Conservation (phyloP, 495 filamentous ascomycete genomes). For the Hypoxylon lienhwacheense region DNA sequence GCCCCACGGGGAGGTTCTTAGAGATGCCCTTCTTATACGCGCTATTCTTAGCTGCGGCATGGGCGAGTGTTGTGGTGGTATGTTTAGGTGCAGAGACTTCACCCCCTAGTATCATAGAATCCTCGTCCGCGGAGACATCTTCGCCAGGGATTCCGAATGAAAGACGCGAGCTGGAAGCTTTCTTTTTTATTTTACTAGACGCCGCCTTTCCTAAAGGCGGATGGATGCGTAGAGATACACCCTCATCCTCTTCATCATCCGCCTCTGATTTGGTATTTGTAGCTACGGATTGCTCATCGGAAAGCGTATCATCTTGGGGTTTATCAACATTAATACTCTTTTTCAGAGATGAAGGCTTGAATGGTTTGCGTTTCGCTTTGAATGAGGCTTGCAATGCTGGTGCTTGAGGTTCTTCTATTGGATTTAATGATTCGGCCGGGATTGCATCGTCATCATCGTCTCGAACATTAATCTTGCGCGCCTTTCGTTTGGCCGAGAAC, state of each 20-base stretch:
- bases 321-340: slow-evolving; percentile 53
- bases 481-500: slow-evolving; percentile 69
- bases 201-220: slow-evolving; percentile 42
- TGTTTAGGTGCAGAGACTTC: slow-evolving; percentile 71
- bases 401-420: slow-evolving; percentile 39
- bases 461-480: slow-evolving; percentile 70
- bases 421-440: slow-evolving; percentile 29
- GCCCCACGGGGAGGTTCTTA: slow-evolving; percentile 49
- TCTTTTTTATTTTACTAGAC: slow-evolving; percentile 58
- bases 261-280: slow-evolving; percentile 37
- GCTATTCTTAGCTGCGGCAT: slow-evolving; percentile 72
- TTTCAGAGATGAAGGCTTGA: slow-evolving; percentile 54
- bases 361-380: slow-evolving; percentile 50
- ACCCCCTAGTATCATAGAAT: slow-evolving; percentile 47
- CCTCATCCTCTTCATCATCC: slow-evolving; percentile 46
- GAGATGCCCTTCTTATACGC: slow-evolving; percentile 53
- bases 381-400: slow-evolving; percentile 42
- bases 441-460: slow-evolving; percentile 60
- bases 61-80: slow-evolving; percentile 60
- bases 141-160: slow-evolving; percentile 73
- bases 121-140: slow-evolving; percentile 54
- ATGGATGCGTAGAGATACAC: slow-evolving; percentile 42
- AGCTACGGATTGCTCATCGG: background rate
- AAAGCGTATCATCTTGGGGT: slow-evolving; percentile 39
- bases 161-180: slow-evolving; percentile 66